phyloP scores from a whole-genome alignment of 2,329 filamentous ascomycete genomes.

The Colletotrichum destructivum region DNA sequence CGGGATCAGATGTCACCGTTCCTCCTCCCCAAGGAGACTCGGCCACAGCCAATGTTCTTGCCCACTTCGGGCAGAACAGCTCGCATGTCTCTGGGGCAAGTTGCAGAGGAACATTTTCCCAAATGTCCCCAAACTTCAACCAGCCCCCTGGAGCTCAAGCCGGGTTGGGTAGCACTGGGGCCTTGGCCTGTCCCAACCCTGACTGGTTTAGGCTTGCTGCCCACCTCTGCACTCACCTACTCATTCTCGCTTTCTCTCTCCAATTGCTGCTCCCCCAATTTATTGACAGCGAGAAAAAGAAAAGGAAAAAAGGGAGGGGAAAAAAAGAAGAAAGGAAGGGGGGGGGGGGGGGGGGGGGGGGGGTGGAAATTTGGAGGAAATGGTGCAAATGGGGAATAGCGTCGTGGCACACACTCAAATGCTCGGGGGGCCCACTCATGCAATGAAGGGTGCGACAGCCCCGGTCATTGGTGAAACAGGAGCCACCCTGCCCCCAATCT shows the following conservation, averaged over 20 bases:
- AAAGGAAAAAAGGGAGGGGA: no score
- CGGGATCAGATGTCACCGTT: background rate
- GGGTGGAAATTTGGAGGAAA: background rate
- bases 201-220: slow-evolving; percentile 24
- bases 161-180: slow-evolving; percentile 38
- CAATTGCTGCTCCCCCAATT: slow-evolving; percentile 27
- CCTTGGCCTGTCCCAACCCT: slow-evolving; percentile 23
- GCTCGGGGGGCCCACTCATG: slow-evolving; percentile 32
- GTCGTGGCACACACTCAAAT: slow-evolving; percentile 1
- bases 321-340: no score
- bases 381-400: slow-evolving; percentile 35
- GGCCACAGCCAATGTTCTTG: slow-evolving; percentile 7
- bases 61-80: slow-evolving; percentile 25
- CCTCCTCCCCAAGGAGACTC: slow-evolving; percentile 13
- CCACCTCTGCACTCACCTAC: slow-evolving; percentile 17
- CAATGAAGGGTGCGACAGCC: slow-evolving; percentile 50
- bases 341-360: no score
- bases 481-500: slow-evolving; percentile 64
- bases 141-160: slow-evolving; percentile 34
- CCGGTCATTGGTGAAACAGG: slow-evolving; percentile 68
- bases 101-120: slow-evolving; percentile 11
- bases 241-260: slow-evolving; percentile 20
- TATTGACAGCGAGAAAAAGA: slow-evolving; percentile 1
- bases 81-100: slow-evolving; percentile 21
- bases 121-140: slow-evolving; percentile 32